phyloP scores from a whole-genome alignment of 2,329 filamentous ascomycete species.

The Bipolaris gigantea region DNA sequence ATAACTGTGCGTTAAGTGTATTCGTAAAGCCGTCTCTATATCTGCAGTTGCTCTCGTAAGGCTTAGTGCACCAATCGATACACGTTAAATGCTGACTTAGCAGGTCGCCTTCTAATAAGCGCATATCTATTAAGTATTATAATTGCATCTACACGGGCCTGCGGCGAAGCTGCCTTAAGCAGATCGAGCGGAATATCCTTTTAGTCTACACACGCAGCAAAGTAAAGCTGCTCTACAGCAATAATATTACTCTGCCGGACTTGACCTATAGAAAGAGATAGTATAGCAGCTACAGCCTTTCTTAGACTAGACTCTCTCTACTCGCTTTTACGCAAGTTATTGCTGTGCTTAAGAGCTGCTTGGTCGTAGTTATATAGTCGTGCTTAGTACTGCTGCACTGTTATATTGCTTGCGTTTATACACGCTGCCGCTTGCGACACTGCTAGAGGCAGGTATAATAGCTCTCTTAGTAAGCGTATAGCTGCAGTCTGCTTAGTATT shows the following conservation, averaged over 20 bases:
- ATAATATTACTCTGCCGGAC: slow-evolving; percentile 19
- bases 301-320: neutral
- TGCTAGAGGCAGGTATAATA: slow-evolving; percentile 13
- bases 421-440: neutral
- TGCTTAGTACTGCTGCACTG: neutral
- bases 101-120: slow-evolving; percentile 15
- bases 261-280: neutral
- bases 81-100: slow-evolving; percentile 15
- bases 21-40: slow-evolving; percentile 5
- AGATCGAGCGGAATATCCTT: slow-evolving; percentile 26
- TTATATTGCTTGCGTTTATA: neutral
- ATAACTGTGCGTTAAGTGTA: slow-evolving; percentile 12
- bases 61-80: slow-evolving; percentile 18
- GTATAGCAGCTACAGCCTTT: neutral
- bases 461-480: slow-evolving; percentile 10
- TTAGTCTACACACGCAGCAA: slow-evolving; percentile 45
- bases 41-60: slow-evolving; percentile 9
- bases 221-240: slow-evolving; percentile 45
- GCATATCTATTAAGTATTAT: slow-evolving; percentile 12
- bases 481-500: slow-evolving; percentile 9
- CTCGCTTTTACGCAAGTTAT: neutral
- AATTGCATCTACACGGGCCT: slow-evolving; percentile 12
- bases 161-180: slow-evolving; percentile 13
- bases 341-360: neutral
- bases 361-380: neutral